Base-by-base conservation (phyloP, 345 rosid genomes). In the Lagerstroemia speciosa region DNA sequence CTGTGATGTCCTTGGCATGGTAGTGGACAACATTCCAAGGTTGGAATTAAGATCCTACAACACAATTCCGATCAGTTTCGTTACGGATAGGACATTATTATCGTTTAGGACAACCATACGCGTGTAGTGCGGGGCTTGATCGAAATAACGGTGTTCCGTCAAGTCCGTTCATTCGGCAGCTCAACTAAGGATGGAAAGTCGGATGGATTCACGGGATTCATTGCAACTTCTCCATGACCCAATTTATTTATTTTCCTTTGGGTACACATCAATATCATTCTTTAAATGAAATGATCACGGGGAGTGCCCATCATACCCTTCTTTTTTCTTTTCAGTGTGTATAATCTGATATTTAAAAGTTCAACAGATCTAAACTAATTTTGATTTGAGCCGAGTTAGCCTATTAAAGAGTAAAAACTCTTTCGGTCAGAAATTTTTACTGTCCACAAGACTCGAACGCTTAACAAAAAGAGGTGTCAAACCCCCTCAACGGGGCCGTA, bases 261-360 rank as follows among this genome's bases (percentile, higher is more conserved):
- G 60, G 60, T 9, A 53, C 60, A 10, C 27, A n/a, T 53, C 30
- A n/a, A 53, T 41, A 14, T 2, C 46, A 41, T 41, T 53, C 60
- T 24, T n/a, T 53, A n/a, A 53, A 58, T 55, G 34, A 58, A 58
- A 58, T 30, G 33, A 58, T 58, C 63, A 58, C 63, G 63, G 63
- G 63, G 33, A 27, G 9, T 58, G 33, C 14, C 50, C 9, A 1
- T 58, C 9, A 48, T 8, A 3, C 9, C 46, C 8, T 9, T 8
- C 27, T 30, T n/a, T n/a, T n/a, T n/a, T n/a, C n/a, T n/a, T n/a
- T n/a, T n/a, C n/a, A n/a, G n/a, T n/a, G n/a, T n/a, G n/a, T n/a
- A n/a, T n/a, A n/a, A n/a, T n/a, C n/a, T n/a, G n/a, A n/a, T n/a
- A n/a, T n/a, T n/a, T n/a, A n/a, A n/a, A n/a, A n/a, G n/a, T n/a